Evolutionary conservation across 208 protist genomes (phyloP), one percentile per base, ranked within the genome.

Genomic region (Leishmania arabica): DNA sequence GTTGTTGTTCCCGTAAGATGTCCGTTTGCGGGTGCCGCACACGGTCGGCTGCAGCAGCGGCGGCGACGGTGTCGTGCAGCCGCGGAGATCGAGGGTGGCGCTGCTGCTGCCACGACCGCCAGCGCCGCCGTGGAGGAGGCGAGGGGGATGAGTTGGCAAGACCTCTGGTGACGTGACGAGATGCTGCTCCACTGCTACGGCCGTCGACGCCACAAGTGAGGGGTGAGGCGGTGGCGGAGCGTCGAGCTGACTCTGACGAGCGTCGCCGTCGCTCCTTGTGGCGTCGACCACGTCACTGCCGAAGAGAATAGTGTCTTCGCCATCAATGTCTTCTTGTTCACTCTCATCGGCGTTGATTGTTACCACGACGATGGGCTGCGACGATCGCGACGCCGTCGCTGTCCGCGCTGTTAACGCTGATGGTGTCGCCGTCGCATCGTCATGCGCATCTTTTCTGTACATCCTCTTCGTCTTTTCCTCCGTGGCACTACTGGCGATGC

Each of bases 81-180:
- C 1, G 53, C 72, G 53, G 13, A 76, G 72, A 34, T 76, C 74
- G 19, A 77, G 74, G 17, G 74, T 77, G 37, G 56, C 4, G 51
- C 51, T 66, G 74, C 74, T 47, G 56, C 74, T 31, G 71, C 42
- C 51, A 54, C 31, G 7, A 27, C 51, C 19, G 42, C 21, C 27
- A 51, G 42, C 24, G 54, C 24, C 45, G 45, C 27, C 42, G n/a
- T 31, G 42, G 21, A 54, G 45, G 47, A 53, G 69, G 17, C 9
- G 45, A 53, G 37, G 69, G 24, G 69, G 42, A 37, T 47, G 27
- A 17, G 69, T 34, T 9, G 27, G 27, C 9, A 45, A 24, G 42
- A 21, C 45, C 45, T 73, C 40, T 34, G 69, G n/a, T 27, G 69
- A 73, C 27, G 13, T 37, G 42, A 53, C 34, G 69, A 53, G 45